Evolutionary conservation across 2,329 filamentous ascomycete genomes (phyloP), one percentile per base, ranked within the genome.

Genomic region (Myriosclerotinia curreyana): DNA sequence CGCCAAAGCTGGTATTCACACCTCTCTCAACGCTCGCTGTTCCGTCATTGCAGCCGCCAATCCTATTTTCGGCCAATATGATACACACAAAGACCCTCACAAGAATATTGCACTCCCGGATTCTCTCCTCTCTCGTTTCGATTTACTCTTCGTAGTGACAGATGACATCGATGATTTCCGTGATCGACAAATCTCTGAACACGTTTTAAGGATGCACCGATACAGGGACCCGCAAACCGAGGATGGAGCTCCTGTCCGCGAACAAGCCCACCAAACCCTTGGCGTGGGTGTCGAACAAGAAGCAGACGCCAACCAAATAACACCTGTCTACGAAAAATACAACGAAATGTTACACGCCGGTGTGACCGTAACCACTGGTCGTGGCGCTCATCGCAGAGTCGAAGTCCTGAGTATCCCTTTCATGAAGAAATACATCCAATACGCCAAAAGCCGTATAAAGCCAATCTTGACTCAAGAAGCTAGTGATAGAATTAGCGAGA

Each of bases 401-500:
- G 92, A 97, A 75, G 91, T 99, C 17, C 81, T 99, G 62, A 96
- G 91, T 78, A 97, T 99, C 66, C 91, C 93, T 0, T 99, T 99
- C 78, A 92, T 99, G 81, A 99, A 99, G 80, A 99, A 99, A 79
- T 99, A 97, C 77, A 96, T 99, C 53, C 95, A 99, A 75, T 99
- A 99, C 76, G 92, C 95, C 69, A 99, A 99, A 80, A 90, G 86
- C 44, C 83, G 95, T 74, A 84, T 96, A 73, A 96, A 92, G 83
- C 95, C 95, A 0, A 81, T 96, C 49, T 80, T 99, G 67, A 96
- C 93, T 0, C 92, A 95, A 74, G 92, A 92, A 52, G 94, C 95
- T 7, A 91, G 92, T 14, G 92, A 97, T 71, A 91, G 96, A 68
- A 96, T 99, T 73, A 88, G 93, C 46, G 85, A 91, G 40, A 90